Base-by-base conservation (phyloP, 176 grass and related monocot species). In the Poa pratensis region DNA sequence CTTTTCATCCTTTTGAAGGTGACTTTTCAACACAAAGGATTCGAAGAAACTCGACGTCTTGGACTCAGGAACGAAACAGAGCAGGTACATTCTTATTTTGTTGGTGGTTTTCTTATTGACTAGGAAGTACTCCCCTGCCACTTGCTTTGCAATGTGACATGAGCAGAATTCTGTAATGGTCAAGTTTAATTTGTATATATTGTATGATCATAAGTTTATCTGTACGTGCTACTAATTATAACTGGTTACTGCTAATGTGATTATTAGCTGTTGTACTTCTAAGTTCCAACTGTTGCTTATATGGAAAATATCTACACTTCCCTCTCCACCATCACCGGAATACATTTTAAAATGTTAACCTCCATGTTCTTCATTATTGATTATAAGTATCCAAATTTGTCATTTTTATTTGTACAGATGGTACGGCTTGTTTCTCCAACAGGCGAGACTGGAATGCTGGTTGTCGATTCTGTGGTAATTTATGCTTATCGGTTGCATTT, bases 11-110 rank as follows among this genome's bases (percentile, higher is more conserved):
- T 67, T 81, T 67, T 73, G 45, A 80, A 99, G 96, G 86, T 79
- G 48, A 99, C 96, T 15, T 96, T 94, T 96, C 83, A 92, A 76
- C 96, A 99, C 80, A 99, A 99, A 92, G 96, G 96, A 84, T 99
- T 94, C 59, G 96, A 99, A 83, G 94, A 99, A 92, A 96, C 90
- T 46, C 89, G 96, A 1, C 89, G 96, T 59, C 94, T 99, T 92
- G 96, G 96, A 52, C 94, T 99, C 53, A 80, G 77, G 78, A 94
- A 86, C 82, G 96, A 99, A 70, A 99, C 96, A 70, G 96, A 99
- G 72, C 94, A 96, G 81, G 96, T 92, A 84, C 61, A 27, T 86
- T 71, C 43, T 49, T 84, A 39, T 67, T 7, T 67, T 14, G 0
- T 59, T 35, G 18, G 7, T 82, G 7, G 45, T 76, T 86, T 45